phyloP scores from a whole-genome alignment of 1,284 basidiomycete species.

The Irpex rosettiformis region DNA sequence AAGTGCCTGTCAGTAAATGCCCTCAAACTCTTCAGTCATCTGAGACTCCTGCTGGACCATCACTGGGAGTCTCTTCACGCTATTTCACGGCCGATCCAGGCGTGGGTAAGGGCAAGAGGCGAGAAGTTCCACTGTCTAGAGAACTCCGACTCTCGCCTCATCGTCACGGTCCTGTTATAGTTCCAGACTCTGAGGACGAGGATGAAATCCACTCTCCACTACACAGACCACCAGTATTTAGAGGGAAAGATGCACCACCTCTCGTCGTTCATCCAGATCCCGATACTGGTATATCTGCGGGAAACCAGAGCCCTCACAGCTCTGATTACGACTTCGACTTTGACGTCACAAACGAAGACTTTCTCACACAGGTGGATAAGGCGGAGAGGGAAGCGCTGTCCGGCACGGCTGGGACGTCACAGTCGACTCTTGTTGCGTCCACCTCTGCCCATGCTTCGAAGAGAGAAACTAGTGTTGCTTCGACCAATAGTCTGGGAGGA shows the following conservation, averaged over 20 bases:
- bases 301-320: conserved; percentile 13
- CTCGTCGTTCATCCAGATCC: not conserved
- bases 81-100: conserved; percentile 5
- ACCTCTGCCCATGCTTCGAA: not conserved
- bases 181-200: conserved; percentile 4
- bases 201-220: not conserved
- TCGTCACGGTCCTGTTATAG: conserved; percentile 2
- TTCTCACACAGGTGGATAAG: conserved; percentile 35
- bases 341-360: conserved; percentile 34
- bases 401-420: not conserved
- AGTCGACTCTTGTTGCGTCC: not conserved
- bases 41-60: not conserved
- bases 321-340: conserved; percentile 31
- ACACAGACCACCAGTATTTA: not conserved
- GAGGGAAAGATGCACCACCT: conserved; percentile 11
- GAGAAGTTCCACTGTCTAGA: conserved; percentile 3
- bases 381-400: conserved; percentile 29
- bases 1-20: conserved; percentile 19
- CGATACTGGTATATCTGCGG: not conserved
- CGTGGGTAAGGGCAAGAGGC: not conserved
- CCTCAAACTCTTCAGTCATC: conserved; percentile 23
- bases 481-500: too few species aligned
- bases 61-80: conserved; percentile 3
- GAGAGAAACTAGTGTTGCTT: not conserved
- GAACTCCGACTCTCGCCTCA: conserved; percentile 13